Conservation (phyloP, 805 yeast genomes). For the Metschnikowia anglica region DNA sequence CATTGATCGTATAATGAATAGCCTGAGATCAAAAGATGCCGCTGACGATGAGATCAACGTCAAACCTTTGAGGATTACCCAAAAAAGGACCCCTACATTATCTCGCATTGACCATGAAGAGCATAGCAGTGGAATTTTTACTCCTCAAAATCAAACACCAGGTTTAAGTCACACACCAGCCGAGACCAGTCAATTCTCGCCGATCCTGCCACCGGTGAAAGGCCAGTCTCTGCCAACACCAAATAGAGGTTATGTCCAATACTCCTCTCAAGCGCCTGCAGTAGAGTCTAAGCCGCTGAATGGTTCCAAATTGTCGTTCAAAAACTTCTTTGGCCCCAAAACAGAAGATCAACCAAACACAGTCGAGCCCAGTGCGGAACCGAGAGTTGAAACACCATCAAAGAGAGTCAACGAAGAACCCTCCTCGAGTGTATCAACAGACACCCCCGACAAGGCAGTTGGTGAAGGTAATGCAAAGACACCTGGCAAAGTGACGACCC, state of each 20-base stretch:
- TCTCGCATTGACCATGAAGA: not conserved
- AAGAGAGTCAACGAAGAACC: not conserved
- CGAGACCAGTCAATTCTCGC: constrained; percentile 5
- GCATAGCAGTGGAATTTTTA: not conserved
- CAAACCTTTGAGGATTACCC: constrained; percentile 16
- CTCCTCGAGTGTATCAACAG: not conserved
- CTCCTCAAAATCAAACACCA: not conserved
- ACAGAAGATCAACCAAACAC: not conserved
- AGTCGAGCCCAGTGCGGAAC: not conserved
- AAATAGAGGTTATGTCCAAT: not conserved
- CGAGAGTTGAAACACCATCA: not conserved
- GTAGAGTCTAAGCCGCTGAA: constrained; percentile 1
- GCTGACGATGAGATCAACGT: constrained; percentile 5
- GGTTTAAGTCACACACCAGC: not conserved
- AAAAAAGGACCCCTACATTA: constrained; percentile 1
- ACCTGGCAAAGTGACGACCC: constrained; percentile 4
- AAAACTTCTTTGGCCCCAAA: not conserved
- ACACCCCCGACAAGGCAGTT: not conserved
- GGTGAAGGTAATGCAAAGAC: not conserved
- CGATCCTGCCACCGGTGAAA: constrained; percentile 2
- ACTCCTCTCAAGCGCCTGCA: not conserved
- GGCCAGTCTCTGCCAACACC: constrained; percentile 10
- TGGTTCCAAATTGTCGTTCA: not conserved
- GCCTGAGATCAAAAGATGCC: not conserved
- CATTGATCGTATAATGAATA: not conserved